Conservation (phyloP, 2,329 filamentous ascomycete genomes). For the Ascosphaera pollenicola region DNA sequence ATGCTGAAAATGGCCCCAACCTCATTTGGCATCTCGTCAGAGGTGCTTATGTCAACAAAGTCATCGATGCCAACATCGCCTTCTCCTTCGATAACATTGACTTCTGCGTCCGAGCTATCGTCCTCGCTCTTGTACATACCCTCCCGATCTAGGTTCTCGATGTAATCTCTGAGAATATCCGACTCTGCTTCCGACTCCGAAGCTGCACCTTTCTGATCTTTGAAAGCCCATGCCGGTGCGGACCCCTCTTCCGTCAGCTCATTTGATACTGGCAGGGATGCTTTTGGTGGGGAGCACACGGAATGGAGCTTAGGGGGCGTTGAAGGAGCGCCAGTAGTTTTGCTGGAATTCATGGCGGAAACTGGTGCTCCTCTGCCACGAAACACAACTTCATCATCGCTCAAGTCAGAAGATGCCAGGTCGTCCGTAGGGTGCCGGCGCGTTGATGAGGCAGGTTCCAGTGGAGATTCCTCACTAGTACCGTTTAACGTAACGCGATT, state of each 20-base stretch:
- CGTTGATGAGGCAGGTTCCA: background rate
- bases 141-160: constrained; percentile 25
- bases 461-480: no score
- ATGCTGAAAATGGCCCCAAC: constrained; percentile 24
- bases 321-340: no score
- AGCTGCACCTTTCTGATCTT: no score
- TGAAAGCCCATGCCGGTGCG: no score
- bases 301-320: no score
- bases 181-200: background rate
- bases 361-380: constrained; percentile 11
- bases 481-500: no score
- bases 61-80: constrained; percentile 23
- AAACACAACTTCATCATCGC: constrained; percentile 37
- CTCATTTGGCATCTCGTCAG: constrained; percentile 22
- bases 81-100: constrained; percentile 15
- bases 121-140: constrained; percentile 10
- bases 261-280: no score
- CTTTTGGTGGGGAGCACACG: no score
- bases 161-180: constrained; percentile 41
- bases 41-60: constrained; percentile 28
- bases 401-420: constrained; percentile 32
- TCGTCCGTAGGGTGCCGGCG: constrained; percentile 4
- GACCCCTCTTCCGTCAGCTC: no score
- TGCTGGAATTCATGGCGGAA: no score
- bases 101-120: constrained; percentile 4